Conservation (phyloP, 805 yeast species). For the Candida nanaspora region DNA sequence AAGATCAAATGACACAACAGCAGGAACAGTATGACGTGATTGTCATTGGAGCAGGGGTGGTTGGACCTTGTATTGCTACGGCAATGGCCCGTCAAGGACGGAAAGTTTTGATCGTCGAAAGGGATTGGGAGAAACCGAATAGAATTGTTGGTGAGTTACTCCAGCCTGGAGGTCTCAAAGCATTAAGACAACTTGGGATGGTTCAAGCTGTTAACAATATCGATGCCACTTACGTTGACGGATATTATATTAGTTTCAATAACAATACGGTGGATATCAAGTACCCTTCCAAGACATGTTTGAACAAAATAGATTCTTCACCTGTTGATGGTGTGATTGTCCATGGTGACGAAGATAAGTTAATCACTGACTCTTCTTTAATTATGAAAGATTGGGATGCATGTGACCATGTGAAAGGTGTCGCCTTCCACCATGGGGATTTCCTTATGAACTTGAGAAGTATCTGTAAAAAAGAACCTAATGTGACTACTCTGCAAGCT, state of each 20-base stretch:
- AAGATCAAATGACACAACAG: neutral
- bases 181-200: constrained; percentile 79
- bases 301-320: constrained; percentile 34
- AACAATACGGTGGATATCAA: constrained; percentile 52
- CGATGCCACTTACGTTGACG: constrained; percentile 69
- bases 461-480: constrained; percentile 61
- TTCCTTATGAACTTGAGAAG: constrained; percentile 71
- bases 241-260: constrained; percentile 72
- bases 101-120: constrained; percentile 68
- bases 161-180: constrained; percentile 95
- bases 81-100: constrained; percentile 88
- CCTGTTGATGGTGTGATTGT: constrained; percentile 47
- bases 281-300: constrained; percentile 60
- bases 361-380: constrained; percentile 38
- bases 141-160: constrained; percentile 94
- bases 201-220: constrained; percentile 63
- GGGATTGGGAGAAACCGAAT: constrained; percentile 90
- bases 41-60: constrained; percentile 97
- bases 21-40: constrained; percentile 62
- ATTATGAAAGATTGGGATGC: constrained; percentile 48
- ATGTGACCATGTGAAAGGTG: constrained; percentile 57
- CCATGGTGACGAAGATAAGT: constrained; percentile 50
- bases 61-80: constrained; percentile 90
- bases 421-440: constrained; percentile 89
- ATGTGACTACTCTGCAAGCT: constrained; percentile 76